Conservation (phyloP, 306 rosid genomes). For the Vigna mungo region DNA sequence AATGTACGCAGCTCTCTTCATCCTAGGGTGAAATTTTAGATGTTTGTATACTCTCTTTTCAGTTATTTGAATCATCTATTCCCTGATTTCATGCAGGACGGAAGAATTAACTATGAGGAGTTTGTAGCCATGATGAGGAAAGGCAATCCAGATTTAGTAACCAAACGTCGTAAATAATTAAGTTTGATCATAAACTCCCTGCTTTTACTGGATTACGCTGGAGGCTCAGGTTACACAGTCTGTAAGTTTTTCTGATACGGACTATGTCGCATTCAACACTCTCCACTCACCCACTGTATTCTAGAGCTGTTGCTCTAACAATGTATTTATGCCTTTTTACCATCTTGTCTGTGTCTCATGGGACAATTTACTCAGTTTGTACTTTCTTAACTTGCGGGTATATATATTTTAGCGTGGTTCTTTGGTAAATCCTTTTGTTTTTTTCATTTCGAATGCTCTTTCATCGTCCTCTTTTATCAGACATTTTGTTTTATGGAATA, state of each 20-base stretch:
- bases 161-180: not conserved
- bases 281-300: not conserved
- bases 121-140: conserved; percentile 9
- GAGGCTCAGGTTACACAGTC: not conserved
- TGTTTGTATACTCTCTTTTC: not conserved
- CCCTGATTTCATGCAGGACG: conserved; percentile 6
- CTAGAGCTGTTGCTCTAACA: not conserved
- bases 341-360: not conserved
- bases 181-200: not conserved
- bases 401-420: not conserved
- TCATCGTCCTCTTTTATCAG: too few relatives aligned
- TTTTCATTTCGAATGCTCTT: not conserved
- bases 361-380: not conserved
- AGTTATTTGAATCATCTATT: not conserved
- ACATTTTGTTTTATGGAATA: too few relatives aligned
- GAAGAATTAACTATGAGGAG: conserved; percentile 18
- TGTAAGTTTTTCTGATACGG: not conserved
- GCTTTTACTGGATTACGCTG: not conserved
- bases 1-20: not conserved
- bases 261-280: not conserved
- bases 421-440: not conserved
- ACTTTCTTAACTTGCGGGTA: not conserved
- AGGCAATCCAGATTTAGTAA: conserved; percentile 2
- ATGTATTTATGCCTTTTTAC: not conserved
- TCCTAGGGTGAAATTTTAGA: not conserved